phyloP scores from a whole-genome alignment of 177 flowering plant genomes.

The Tripterygium wilfordii region DNA sequence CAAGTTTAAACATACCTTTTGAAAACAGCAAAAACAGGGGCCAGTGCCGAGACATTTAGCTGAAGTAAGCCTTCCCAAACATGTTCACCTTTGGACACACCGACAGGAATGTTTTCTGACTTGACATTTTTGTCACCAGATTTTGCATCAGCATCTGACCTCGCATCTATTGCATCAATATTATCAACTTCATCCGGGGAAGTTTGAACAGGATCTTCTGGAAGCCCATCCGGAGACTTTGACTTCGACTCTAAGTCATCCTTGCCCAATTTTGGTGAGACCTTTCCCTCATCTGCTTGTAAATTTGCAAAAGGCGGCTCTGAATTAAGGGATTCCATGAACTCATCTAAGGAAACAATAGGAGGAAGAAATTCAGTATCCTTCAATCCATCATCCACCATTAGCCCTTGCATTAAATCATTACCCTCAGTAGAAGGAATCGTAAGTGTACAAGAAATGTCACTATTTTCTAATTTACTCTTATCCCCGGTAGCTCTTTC shows the following conservation, averaged over 20 bases:
- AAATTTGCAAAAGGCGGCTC: constrained; percentile 86
- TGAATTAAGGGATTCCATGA: constrained; percentile 84
- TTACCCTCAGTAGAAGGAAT: constrained; percentile 53
- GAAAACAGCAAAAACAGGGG: constrained; percentile 45
- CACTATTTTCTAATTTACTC: constrained; percentile 23
- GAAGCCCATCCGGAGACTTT: constrained; percentile 23
- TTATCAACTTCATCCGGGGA: constrained; percentile 21
- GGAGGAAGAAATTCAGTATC: constrained; percentile 90
- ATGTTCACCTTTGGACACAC: constrained; percentile 26
- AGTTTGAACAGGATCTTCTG: constrained; percentile 19
- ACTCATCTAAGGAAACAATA: constrained; percentile 90
- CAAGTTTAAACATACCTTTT: constrained; percentile 81
- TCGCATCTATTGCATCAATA: constrained; percentile 11
- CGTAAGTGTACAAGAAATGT: constrained; percentile 22
- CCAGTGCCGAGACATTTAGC: constrained; percentile 47
- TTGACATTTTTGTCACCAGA: constrained; percentile 12
- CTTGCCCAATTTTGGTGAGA: constrained; percentile 22
- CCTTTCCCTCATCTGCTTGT: constrained; percentile 36
- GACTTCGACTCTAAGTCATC: constrained; percentile 20
- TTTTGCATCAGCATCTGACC: constrained; percentile 16
- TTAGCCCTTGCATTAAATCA: constrained; percentile 75
- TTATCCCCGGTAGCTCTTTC: constrained; percentile 18
- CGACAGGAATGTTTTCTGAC: constrained; percentile 14
- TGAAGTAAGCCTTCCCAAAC: constrained; percentile 87
- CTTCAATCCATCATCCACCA: constrained; percentile 74